Base-by-base conservation (phyloP, 2,329 filamentous ascomycete species). In the Fusarium sp. region DNA sequence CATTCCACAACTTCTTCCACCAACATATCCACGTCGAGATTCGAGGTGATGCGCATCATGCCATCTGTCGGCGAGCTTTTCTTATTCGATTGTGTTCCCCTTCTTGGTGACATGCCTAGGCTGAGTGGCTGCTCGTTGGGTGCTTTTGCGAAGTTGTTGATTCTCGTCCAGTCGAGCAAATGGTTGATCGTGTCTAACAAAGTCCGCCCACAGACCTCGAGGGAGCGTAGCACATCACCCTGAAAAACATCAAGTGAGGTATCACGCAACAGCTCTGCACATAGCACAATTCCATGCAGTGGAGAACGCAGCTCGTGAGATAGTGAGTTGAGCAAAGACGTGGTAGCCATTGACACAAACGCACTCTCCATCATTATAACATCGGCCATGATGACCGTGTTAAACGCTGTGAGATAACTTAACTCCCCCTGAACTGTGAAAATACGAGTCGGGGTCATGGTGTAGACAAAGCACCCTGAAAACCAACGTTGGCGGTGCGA, bases 291-390 rank as follows among this genome's bases (percentile, higher is more conserved):
- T 3, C 88, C 88, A 59, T 90, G 88, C 3, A 90, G 78, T 0
- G 88, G 88, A 7, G 85, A 88, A 10, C 88, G 81, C 12, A 90
- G 79, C 70, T 90, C 88, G 70, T 90, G 88, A 4, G 85, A 88
- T 13, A 90, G 84, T 5, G 85, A 89, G 4, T 85, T 85, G 16
- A 90, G 83, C 45, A 89, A 84, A 59, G 89, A 86, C 2, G 84
- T 84, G 72, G 88, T 89, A 31, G 86, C 84, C 58, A 79, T 81
- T 34, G 82, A 80, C 0, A 80, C 79, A 13, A 77, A 71, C 11
- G 75, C 4, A 75, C 73, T 28, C 79, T 77, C 30, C 86, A 71
- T 6, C 84, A 79, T 1, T 82, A 46, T 81, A 7, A 90, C 78
- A 55, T 90, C 87, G 0, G 85, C 82, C 84, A 89, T 88, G 19